These are phyloP conservation scores for Boletus insuetus DNA, from an alignment of 768 basidiomycete species.

Conservation along the genomic window DNA sequence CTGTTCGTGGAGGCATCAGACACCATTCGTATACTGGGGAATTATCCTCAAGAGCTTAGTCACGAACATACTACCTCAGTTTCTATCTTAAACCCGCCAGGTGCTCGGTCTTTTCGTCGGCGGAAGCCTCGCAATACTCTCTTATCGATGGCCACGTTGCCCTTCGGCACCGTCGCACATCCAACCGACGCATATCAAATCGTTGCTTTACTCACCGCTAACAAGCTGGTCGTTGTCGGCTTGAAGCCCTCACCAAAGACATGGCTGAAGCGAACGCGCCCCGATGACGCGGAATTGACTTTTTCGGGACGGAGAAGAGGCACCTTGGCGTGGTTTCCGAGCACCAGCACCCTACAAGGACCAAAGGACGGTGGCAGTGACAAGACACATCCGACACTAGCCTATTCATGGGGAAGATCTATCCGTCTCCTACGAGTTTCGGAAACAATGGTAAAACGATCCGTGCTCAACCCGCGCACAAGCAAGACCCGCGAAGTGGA, in stretches of 20 bases:
- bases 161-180: conserved; percentile 71
- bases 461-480: conserved; percentile 49
- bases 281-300: conserved; percentile 41
- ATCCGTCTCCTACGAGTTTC: conserved; percentile 65
- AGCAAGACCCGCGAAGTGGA: conserved; percentile 60
- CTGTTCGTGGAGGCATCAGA: conserved; percentile 95
- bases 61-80: conserved; percentile 1
- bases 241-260: conserved; percentile 90
- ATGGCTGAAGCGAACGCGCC: conserved; percentile 77
- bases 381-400: conserved; percentile 61
- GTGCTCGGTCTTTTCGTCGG: conserved; percentile 37
- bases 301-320: conserved; percentile 55
- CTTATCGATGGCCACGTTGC: conserved; percentile 77
- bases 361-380: conserved; percentile 14
- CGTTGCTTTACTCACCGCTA: conserved; percentile 82
- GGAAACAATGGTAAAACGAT: conserved; percentile 54
- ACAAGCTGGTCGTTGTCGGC: conserved; percentile 91
- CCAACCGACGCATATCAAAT: conserved; percentile 77
- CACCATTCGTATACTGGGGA: conserved; percentile 89
- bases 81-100: conserved; percentile 18
- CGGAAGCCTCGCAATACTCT: conserved; percentile 62
- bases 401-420: conserved; percentile 79
- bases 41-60: conserved; percentile 61
- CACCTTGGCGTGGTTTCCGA: conserved; percentile 80
- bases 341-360: conserved; percentile 35